A percentile compares a stretch with the other conserved stretches of the same genome.
Conservation (phyloP, 2,329 filamentous ascomycete genomes). For the Catunica adiposa region DNA sequence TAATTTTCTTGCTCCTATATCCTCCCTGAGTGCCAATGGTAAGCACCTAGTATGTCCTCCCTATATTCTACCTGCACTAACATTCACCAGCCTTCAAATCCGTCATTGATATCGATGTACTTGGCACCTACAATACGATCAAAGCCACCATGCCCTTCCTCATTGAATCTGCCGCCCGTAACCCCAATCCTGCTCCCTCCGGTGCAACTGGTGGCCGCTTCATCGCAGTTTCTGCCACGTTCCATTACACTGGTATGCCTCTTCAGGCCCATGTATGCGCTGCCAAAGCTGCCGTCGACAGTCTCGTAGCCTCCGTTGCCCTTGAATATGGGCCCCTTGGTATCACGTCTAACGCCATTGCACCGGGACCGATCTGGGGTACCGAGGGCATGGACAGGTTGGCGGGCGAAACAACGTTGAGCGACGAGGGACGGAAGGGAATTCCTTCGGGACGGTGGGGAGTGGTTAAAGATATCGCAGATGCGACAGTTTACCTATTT, state of each 20-base stretch:
- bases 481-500: conserved; percentile 81
- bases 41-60: not conserved
- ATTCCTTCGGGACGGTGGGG: conserved; percentile 67
- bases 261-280: conserved; percentile 81
- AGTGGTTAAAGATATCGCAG: conserved; percentile 71
- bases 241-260: conserved; percentile 77
- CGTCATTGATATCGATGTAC: conserved; percentile 89
- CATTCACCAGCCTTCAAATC: conserved; percentile 55
- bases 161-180: conserved; percentile 44
- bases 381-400: conserved; percentile 67
- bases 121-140: conserved; percentile 87
- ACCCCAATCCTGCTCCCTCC: conserved; percentile 40
- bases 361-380: conserved; percentile 68
- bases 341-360: conserved; percentile 73
- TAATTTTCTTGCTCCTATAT: conserved; percentile 81
- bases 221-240: conserved; percentile 75
- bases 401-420: conserved; percentile 22
- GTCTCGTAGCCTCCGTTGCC: conserved; percentile 60
- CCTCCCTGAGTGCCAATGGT: conserved; percentile 58
- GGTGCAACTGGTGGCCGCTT: conserved; percentile 65
- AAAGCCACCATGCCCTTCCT: conserved; percentile 82
- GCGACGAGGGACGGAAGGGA: conserved; percentile 16
- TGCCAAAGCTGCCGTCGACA: conserved; percentile 82
- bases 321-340: conserved; percentile 84
- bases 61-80: not conserved